A percentile compares a stretch with the other conserved stretches of the same genome.
These are phyloP conservation scores for Eutrema japonicum DNA, from an alignment of 345 rosid species.

Conservation along the genomic window DNA sequence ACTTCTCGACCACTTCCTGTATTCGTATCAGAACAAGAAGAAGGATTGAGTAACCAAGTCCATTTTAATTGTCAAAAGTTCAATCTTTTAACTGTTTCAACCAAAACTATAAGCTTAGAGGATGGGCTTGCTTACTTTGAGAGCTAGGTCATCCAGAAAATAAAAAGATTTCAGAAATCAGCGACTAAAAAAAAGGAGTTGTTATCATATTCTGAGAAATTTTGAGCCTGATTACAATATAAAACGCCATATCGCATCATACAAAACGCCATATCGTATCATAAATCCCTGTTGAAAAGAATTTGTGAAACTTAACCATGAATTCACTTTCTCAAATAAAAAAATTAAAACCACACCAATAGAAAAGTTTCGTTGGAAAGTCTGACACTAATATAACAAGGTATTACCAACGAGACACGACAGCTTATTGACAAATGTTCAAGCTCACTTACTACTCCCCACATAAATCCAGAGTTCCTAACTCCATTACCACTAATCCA, in stretches of 20 bases:
- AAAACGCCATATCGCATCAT: too few relatives aligned
- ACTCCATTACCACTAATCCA: neutral
- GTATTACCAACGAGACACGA: neutral
- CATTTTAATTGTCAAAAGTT: neutral
- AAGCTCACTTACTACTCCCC: constrained; percentile 78
- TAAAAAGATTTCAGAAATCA: neutral
- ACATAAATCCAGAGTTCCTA: constrained; percentile 57
- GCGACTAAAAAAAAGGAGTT: too few relatives aligned
- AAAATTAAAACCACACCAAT: constrained; percentile 9
- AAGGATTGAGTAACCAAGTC: neutral
- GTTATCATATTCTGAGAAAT: too few relatives aligned
- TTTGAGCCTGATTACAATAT: too few relatives aligned
- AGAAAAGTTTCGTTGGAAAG: neutral
- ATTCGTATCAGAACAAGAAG: neutral
- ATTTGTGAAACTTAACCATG: constrained; percentile 3
- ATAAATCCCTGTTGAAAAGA: constrained; percentile 57
- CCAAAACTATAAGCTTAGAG: neutral
- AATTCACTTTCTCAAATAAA: constrained; percentile 18
- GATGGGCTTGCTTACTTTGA: constrained; percentile 54
- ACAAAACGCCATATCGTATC: too few relatives aligned
- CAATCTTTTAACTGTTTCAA: constrained; percentile 1
- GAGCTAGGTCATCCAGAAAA: constrained; percentile 68
- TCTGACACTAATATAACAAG: neutral
- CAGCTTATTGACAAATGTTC: neutral
- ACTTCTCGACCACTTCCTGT: constrained; percentile 76